These are phyloP conservation scores for Clitopilus hobsonii DNA, from an alignment of 768 basidiomycete species.

Conservation along the genomic window DNA sequence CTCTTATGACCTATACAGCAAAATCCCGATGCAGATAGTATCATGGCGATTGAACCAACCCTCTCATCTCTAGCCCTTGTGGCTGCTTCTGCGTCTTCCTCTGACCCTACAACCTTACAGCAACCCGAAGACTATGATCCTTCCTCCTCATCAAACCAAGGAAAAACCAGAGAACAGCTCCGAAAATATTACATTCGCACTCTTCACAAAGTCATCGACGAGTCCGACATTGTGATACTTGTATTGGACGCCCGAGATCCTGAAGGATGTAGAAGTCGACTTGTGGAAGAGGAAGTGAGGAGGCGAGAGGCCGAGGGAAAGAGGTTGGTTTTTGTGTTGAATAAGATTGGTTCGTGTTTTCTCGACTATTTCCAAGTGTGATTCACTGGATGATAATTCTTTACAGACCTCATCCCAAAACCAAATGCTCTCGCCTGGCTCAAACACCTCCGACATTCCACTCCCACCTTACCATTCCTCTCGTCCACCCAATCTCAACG, in stretches of 20 bases:
- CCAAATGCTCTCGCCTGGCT: slow-evolving; percentile 90
- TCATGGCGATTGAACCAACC: slow-evolving; percentile 69
- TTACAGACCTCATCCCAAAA: slow-evolving; percentile 80
- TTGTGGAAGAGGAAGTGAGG: slow-evolving; percentile 93
- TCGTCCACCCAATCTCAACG: slow-evolving; percentile 77
- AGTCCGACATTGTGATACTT: slow-evolving; percentile 86
- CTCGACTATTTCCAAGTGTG: neutral
- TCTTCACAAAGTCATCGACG: slow-evolving; percentile 88
- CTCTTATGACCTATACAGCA: slow-evolving; percentile 7
- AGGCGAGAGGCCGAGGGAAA: slow-evolving; percentile 85
- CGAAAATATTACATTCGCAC: slow-evolving; percentile 73
- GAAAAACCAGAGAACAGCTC: slow-evolving; percentile 64
- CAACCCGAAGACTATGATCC: slow-evolving; percentile 19
- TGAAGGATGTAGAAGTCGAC: slow-evolving; percentile 84
- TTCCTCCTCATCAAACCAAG: slow-evolving; percentile 28
- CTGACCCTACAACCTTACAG: too few relatives aligned
- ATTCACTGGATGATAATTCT: neutral
- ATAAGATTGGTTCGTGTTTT: slow-evolving; percentile 79
- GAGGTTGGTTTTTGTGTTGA: slow-evolving; percentile 89
- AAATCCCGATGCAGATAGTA: slow-evolving; percentile 47
- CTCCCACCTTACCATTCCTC: slow-evolving; percentile 91
- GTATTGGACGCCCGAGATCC: slow-evolving; percentile 95
- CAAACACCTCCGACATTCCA: slow-evolving; percentile 84
- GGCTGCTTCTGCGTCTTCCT: slow-evolving; percentile 30
- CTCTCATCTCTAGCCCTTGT: slow-evolving; percentile 45